phyloP scores from a whole-genome alignment of 768 basidiomycete genomes.

The Dioszegia hungarica region DNA sequence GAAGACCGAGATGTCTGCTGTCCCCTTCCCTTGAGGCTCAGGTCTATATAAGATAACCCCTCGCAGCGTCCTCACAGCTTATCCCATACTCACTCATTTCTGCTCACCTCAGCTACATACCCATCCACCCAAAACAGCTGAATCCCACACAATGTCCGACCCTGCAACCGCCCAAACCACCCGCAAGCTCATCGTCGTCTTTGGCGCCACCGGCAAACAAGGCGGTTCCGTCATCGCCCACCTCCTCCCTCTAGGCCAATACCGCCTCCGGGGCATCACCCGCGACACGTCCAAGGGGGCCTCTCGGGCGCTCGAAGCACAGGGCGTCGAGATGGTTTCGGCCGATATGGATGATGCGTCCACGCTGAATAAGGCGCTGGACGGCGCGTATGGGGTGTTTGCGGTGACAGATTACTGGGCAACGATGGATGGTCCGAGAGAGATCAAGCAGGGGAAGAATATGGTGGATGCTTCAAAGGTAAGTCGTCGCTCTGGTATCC shows the following conservation, averaged over 20 bases:
- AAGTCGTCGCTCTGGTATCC: not conserved
- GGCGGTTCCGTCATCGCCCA: conserved; percentile 34
- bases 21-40: not conserved
- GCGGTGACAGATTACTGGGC: conserved; percentile 27
- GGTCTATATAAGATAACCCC: no score
- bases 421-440: conserved; percentile 1
- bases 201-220: conserved; percentile 43
- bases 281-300: conserved; percentile 31
- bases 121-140: no score
- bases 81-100: no score
- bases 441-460: conserved; percentile 25
- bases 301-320: conserved; percentile 12
- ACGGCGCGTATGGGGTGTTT: conserved; percentile 35
- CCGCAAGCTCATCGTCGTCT: conserved; percentile 33
- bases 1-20: not conserved
- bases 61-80: no score
- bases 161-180: no score
- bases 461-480: conserved; percentile 32
- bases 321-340: conserved; percentile 37
- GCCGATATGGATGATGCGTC: conserved; percentile 25
- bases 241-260: conserved; percentile 18
- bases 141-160: no score
- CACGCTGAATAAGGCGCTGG: conserved; percentile 22
- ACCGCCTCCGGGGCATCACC: conserved; percentile 33
- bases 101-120: no score